Percentiles rank a stretch among this genome's conserved stretches.
Conservation (phyloP, 2,329 filamentous ascomycete species). For the Zymoseptoria brevis region DNA sequence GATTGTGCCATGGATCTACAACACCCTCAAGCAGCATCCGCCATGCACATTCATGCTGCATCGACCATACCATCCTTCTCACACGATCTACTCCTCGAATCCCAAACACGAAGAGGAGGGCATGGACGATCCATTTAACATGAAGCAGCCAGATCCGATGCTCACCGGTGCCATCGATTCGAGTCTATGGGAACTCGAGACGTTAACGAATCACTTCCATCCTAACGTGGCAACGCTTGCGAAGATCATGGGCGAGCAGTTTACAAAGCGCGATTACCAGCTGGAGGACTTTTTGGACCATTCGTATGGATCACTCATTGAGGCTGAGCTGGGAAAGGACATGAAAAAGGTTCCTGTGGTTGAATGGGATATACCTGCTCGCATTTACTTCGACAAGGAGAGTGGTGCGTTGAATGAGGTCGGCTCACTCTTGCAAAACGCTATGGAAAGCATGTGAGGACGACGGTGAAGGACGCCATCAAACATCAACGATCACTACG, state of each 20-base stretch:
- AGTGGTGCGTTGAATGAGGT: constrained; percentile 22
- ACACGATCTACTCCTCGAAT: constrained; percentile 22
- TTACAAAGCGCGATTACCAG: constrained; percentile 90
- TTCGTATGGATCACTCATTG: constrained; percentile 79
- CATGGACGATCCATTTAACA: constrained; percentile 68
- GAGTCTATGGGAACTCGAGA: constrained; percentile 89
- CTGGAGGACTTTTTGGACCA: constrained; percentile 97
- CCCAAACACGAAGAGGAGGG: constrained; percentile 45
- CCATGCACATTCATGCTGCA: constrained; percentile 95
- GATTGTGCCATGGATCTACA: constrained; percentile 90
- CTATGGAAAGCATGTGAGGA: constrained; percentile 14
- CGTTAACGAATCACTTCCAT: constrained; percentile 87
- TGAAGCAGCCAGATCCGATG: constrained; percentile 72
- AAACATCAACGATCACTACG: neutral
- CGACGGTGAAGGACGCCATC: neutral
- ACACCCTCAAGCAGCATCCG: constrained; percentile 82
- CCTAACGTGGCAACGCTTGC: constrained; percentile 92
- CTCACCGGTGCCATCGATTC: constrained; percentile 82
- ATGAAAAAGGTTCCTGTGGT: constrained; percentile 81
- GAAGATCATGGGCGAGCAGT: constrained; percentile 91
- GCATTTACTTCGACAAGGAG: constrained; percentile 51
- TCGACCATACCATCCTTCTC: constrained; percentile 43
- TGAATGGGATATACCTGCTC: constrained; percentile 89
- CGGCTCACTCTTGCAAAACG: constrained; percentile 21
- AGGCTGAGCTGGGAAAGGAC: constrained; percentile 73